Conservation (phyloP, 2,329 filamentous ascomycete species). For the Ophiostoma montium region DNA sequence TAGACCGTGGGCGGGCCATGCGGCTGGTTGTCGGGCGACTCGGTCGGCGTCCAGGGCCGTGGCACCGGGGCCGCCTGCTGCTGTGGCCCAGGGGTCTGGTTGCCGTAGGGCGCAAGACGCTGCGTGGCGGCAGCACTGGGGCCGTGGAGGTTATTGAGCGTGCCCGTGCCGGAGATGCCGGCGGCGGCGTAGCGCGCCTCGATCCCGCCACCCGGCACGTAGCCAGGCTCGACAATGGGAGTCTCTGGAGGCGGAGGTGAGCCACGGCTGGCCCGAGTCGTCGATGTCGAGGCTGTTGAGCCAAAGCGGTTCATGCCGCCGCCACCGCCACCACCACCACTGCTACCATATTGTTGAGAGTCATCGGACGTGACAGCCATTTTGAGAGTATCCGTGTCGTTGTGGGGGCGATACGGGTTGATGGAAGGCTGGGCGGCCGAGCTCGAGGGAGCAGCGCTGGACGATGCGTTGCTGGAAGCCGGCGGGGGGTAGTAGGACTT, state of each 20-base stretch:
- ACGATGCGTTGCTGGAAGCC: not conserved
- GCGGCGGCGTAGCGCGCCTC: slow-evolving; percentile 84
- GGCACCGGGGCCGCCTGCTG: not conserved
- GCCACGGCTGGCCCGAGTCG: slow-evolving; percentile 78
- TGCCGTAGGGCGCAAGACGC: slow-evolving; percentile 63
- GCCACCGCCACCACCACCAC: not conserved
- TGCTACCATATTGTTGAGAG: not conserved
- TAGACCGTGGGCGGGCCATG: slow-evolving; percentile 87
- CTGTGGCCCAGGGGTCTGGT: slow-evolving; percentile 29
- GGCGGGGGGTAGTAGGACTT: slow-evolving; percentile 50
- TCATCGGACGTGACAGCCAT: slow-evolving; percentile 25
- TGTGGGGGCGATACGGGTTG: slow-evolving; percentile 2
- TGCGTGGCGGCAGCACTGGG: slow-evolving; percentile 72
- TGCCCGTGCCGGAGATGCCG: slow-evolving; percentile 75
- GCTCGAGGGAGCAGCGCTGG: not conserved
- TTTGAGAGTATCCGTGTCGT: slow-evolving; percentile 19
- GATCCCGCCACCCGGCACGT: slow-evolving; percentile 64
- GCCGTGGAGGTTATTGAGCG: slow-evolving; percentile 54
- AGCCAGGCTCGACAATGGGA: slow-evolving; percentile 59
- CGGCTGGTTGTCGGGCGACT: slow-evolving; percentile 70
- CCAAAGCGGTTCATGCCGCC: slow-evolving; percentile 43
- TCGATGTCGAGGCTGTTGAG: slow-evolving; percentile 86
- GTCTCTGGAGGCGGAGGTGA: slow-evolving; percentile 94
- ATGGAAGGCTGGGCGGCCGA: not conserved
- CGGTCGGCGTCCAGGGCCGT: slow-evolving; percentile 90